Percentiles rank a stretch among this genome's conserved stretches.
Evolutionary conservation across 148 eudicot genomes (phyloP).

Genomic region (Pouteria glomerata): DNA sequence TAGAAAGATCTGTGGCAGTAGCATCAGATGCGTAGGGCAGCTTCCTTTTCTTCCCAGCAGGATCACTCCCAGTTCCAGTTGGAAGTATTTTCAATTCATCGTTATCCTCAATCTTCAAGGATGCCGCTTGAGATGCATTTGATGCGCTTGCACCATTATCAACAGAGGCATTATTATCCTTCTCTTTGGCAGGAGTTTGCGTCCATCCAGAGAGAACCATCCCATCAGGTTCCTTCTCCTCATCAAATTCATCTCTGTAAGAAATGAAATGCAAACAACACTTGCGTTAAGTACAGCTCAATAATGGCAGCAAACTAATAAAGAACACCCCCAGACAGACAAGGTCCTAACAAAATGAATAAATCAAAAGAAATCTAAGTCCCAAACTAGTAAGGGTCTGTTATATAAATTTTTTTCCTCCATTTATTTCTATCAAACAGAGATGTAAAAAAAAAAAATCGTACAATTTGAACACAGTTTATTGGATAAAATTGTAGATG

Average conservation of each 20-base stretch:
- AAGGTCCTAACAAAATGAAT: no score
- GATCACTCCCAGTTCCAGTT: neutral
- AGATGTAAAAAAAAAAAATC: no score
- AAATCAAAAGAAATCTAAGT: neutral
- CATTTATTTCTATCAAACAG: no score
- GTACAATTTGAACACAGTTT: no score
- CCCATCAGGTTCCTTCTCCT: slow-evolving; percentile 94
- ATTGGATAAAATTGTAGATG: no score
- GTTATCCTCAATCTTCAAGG: slow-evolving; percentile 31
- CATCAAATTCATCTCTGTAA: slow-evolving; percentile 88
- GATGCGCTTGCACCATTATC: slow-evolving; percentile 60
- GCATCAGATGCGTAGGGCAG: slow-evolving; percentile 33
- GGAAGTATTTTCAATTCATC: slow-evolving; percentile 27
- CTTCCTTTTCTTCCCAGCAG: slow-evolving; percentile 67
- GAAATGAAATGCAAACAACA: slow-evolving; percentile 5
- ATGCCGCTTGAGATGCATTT: slow-evolving; percentile 20
- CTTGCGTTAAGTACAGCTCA: neutral
- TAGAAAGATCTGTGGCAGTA: slow-evolving; percentile 16
- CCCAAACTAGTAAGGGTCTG: no score
- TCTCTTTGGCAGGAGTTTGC: slow-evolving; percentile 37
- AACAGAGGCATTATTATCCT: slow-evolving; percentile 30
- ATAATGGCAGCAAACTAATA: neutral
- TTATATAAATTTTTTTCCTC: no score
- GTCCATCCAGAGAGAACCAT: slow-evolving; percentile 95
- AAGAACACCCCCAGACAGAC: neutral